These are phyloP conservation scores for Ophiostoma perfectum DNA, from an alignment of 2,329 filamentous ascomycete genomes.

Conservation along the genomic window DNA sequence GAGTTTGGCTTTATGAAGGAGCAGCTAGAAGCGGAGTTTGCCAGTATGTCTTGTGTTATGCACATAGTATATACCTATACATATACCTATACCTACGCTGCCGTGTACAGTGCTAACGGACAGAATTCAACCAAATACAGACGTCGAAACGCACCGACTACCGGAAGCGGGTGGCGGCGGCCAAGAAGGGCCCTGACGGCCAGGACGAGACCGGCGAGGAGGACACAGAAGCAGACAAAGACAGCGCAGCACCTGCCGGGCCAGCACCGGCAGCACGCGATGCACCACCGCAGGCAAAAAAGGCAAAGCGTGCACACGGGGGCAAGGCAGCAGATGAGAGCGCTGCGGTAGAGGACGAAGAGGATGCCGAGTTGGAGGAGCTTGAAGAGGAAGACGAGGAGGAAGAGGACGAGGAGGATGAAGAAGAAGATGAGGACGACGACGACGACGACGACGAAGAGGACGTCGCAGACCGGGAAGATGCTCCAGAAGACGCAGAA, in stretches of 20 bases:
- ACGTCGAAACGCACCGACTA: constrained; percentile 70
- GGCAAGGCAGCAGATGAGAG: background rate
- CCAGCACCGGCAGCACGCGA: constrained; percentile 7
- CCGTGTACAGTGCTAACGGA: background rate
- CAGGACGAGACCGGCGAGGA: constrained; percentile 27
- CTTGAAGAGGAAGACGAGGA: constrained; percentile 35
- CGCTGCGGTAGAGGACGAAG: background rate
- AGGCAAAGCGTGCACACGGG: constrained; percentile 35
- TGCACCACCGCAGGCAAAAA: constrained; percentile 36
- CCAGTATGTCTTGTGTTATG: constrained; percentile 48
- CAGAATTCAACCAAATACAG: constrained; percentile 68
- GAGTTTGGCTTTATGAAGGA: constrained; percentile 68
- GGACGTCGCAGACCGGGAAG: constrained; percentile 44
- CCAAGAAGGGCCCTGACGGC: constrained; percentile 44
- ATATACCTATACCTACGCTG: background rate
- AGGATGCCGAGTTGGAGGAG: background rate
- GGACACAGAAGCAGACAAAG: background rate
- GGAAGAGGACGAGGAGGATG: constrained; percentile 35
- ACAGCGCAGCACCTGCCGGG: background rate
- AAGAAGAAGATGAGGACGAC: constrained; percentile 43
- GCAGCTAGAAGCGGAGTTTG: constrained; percentile 68
- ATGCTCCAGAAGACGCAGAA: constrained; percentile 35
- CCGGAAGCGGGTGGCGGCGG: constrained; percentile 62
- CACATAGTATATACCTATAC: too few species aligned
- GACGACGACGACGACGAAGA: constrained; percentile 35